phyloP scores from a whole-genome alignment of 257 asterid species.

The Scutellaria baicalensis region DNA sequence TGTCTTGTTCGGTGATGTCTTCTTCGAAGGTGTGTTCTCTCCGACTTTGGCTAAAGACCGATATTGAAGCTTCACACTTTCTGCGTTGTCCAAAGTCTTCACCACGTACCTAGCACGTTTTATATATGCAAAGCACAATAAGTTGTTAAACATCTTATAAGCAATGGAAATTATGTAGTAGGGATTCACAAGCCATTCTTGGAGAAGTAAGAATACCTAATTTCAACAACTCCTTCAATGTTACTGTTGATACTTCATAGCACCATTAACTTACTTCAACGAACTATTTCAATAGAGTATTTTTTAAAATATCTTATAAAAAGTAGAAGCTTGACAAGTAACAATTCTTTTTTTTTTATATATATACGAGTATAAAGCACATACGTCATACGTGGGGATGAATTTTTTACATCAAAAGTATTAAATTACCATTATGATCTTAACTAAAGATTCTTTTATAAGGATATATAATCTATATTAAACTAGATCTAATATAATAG shows the following conservation, averaged over 20 bases:
- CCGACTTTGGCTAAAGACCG: conserved; percentile 77
- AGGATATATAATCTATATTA: no score
- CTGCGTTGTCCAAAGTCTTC: conserved; percentile 96
- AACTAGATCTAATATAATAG: no score
- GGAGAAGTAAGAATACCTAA: not conserved
- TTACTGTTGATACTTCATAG: no score
- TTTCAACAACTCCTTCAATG: not conserved
- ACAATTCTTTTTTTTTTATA: no score
- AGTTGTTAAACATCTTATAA: not conserved
- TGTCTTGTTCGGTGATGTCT: conserved; percentile 32
- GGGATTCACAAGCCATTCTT: not conserved
- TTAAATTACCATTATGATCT: no score
- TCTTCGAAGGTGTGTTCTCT: conserved; percentile 42
- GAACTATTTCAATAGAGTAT: not conserved
- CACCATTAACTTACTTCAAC: not conserved
- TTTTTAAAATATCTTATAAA: no score
- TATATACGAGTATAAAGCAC: no score
- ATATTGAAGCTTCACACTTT: conserved; percentile 93
- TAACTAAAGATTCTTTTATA: no score
- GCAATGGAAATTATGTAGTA: not conserved
- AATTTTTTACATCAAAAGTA: no score
- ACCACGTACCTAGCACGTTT: conserved; percentile 74
- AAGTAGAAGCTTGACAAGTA: no score
- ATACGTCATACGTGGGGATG: no score
- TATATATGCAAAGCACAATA: not conserved